Evolutionary conservation across 306 rosid species (phyloP), one percentile per base, ranked within the genome.

Genomic region (Prinsepia uniflora): DNA sequence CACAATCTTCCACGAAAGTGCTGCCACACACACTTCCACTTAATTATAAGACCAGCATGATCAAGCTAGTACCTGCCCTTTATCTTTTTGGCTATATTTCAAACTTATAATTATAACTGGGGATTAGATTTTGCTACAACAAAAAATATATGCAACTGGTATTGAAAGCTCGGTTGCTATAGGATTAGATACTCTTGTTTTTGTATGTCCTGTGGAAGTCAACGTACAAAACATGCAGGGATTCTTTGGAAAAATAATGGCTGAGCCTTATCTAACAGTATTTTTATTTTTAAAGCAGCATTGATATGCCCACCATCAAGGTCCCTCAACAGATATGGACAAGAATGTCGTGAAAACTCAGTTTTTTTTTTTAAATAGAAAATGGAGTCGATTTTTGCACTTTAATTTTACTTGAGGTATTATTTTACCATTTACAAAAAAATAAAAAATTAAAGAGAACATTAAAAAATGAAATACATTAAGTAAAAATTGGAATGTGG

Each of bases 261-360:
- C 30, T 57, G 20, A 68, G 15, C 67, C 59, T 68, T 62, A 62
- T 62, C 53, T 48, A 11, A 19, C n/a, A 14, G 22, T 52, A 43
- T 43, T 62, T 18, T 76, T 50, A 50, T 53, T 43, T 62, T 18
- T 76, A 61, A 50, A 0, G 47, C n/a, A 42, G 59, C 75, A 63
- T 65, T 7, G 30, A 24, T 24, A 17, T 10, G 60, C 11, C n/a
- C 65, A 36, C 6, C 20, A 45, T 60, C 47, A 17, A 17, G 43
- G 18, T 69, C 13, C 40, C 22, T n/a, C 13, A 6, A 12, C 10
- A 22, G 1, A 20, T 22, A 22, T 7, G n/a, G n/a, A n/a, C n/a
- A 71, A 41, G 74, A 67, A 66, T n/a, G 62, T 30, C 5, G 2
- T 67, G 61, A 14, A 69, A 49, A 62, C 63, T 12, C 8, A 5